Conservation (phyloP, 129 eudicot species). For the Flaveria robusta region DNA sequence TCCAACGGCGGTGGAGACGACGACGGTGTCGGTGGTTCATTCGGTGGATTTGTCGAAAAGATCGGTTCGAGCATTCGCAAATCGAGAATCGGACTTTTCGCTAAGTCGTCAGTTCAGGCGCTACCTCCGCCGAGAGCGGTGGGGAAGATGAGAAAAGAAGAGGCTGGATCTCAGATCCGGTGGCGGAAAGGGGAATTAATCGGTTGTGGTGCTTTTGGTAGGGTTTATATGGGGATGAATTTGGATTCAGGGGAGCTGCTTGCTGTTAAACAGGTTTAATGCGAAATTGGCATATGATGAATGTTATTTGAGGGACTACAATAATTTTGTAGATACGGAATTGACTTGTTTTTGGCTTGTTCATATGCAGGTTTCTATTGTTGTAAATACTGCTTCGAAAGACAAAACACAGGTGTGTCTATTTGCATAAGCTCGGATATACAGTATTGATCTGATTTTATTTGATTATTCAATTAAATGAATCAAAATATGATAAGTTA, state of each 20-base stretch:
- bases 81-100: conserved; percentile 72
- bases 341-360: conserved; percentile 20
- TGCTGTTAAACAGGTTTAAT: conserved; percentile 86
- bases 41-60: conserved; percentile 81
- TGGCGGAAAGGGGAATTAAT: conserved; percentile 97
- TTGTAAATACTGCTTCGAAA: conserved; percentile 67
- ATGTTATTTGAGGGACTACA: no score
- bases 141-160: conserved; percentile 39
- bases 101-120: conserved; percentile 57
- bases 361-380: conserved; percentile 73
- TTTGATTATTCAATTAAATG: conserved; percentile 8
- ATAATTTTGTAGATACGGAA: conserved; percentile 26
- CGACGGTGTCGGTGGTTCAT: conserved; percentile 39
- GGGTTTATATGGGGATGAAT: conserved; percentile 99
- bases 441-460: background rate
- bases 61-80: conserved; percentile 83
- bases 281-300: background rate
- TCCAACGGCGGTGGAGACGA: conserved; percentile 40
- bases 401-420: conserved; percentile 78
- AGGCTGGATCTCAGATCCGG: conserved; percentile 65
- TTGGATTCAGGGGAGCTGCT: conserved; percentile 94
- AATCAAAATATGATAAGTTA: conserved; percentile 5
- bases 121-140: conserved; percentile 48
- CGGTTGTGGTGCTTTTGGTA: conserved; percentile 94
- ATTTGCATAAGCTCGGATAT: conserved; percentile 10